Conservation (phyloP, 2,329 filamentous ascomycete genomes). For the Pseudogymnoascus sp. region DNA sequence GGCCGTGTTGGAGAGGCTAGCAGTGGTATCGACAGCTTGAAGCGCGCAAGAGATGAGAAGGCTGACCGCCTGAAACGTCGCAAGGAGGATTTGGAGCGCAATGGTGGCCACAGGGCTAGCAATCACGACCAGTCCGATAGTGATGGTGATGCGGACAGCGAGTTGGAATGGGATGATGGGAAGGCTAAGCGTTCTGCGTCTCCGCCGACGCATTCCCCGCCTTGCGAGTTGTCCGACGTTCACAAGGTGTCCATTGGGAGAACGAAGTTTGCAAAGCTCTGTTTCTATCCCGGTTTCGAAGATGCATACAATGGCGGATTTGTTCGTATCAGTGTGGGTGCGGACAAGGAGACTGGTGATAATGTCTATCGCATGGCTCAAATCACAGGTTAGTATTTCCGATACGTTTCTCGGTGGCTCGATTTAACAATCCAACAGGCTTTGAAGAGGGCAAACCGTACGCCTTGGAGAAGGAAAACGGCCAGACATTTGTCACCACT, state of each 20-base stretch:
- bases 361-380: constrained; percentile 81
- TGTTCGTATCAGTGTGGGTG: constrained; percentile 73
- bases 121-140: constrained; percentile 49
- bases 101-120: constrained; percentile 37
- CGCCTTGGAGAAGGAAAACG: constrained; percentile 65
- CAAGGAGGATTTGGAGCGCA: constrained; percentile 51
- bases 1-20: constrained; percentile 61
- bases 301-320: constrained; percentile 75
- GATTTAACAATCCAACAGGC: constrained; percentile 39
- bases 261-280: constrained; percentile 79
- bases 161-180: constrained; percentile 65
- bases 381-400: constrained; percentile 61
- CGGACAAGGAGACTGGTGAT: constrained; percentile 61
- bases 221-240: constrained; percentile 69
- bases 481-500: constrained; percentile 72
- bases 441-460: constrained; percentile 77
- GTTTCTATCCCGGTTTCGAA: constrained; percentile 88
- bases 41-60: constrained; percentile 54
- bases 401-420: neutral
- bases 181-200: constrained; percentile 39
- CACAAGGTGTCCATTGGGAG: constrained; percentile 78
- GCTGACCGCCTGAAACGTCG: constrained; percentile 55
- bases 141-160: constrained; percentile 63
- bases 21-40: constrained; percentile 63
- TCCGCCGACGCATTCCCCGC: constrained; percentile 44